A percentile compares a stretch with the other conserved stretches of the same genome.
These are phyloP conservation scores for Solanum piurae DNA, from an alignment of 257 asterid species.

Conservation along the genomic window DNA sequence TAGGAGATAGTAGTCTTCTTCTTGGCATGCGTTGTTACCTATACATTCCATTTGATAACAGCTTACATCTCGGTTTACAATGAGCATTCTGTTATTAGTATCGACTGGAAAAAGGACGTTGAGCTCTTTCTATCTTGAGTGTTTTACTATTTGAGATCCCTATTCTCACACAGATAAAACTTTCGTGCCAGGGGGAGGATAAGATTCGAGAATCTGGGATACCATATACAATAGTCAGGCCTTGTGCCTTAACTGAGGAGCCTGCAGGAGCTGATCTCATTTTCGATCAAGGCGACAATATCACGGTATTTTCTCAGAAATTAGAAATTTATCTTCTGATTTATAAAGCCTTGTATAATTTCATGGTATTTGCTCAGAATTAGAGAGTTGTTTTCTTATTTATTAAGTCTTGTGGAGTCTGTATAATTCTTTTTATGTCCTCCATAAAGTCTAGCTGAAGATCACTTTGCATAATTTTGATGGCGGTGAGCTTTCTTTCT, in stretches of 20 bases:
- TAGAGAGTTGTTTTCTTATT: neutral
- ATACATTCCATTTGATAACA: neutral
- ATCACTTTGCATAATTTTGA: neutral
- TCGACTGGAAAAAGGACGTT: neutral
- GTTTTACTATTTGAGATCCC: neutral
- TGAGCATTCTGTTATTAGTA: neutral
- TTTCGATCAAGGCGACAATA: slow-evolving; percentile 92
- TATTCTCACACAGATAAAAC: neutral
- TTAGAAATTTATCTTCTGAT: neutral
- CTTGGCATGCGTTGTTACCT: neutral
- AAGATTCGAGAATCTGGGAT: slow-evolving; percentile 80
- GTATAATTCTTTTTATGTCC: neutral
- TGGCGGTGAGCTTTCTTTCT: neutral
- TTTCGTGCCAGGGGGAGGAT: slow-evolving; percentile 66
- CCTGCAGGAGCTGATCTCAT: slow-evolving; percentile 98
- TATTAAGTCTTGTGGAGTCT: neutral
- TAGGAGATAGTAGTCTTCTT: neutral
- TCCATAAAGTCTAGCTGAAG: neutral
- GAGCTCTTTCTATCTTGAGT: neutral
- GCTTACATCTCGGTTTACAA: neutral
- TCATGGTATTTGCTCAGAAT: slow-evolving; percentile 34
- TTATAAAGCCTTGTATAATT: neutral
- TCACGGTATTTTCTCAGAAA: slow-evolving; percentile 37
- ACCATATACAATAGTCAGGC: slow-evolving; percentile 83
- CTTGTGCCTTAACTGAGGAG: slow-evolving; percentile 97